A percentile compares a stretch with the other conserved stretches of the same genome.
Evolutionary conservation across 2,329 filamentous ascomycete species (phyloP).

Genomic region (Monilinia polystroma): DNA sequence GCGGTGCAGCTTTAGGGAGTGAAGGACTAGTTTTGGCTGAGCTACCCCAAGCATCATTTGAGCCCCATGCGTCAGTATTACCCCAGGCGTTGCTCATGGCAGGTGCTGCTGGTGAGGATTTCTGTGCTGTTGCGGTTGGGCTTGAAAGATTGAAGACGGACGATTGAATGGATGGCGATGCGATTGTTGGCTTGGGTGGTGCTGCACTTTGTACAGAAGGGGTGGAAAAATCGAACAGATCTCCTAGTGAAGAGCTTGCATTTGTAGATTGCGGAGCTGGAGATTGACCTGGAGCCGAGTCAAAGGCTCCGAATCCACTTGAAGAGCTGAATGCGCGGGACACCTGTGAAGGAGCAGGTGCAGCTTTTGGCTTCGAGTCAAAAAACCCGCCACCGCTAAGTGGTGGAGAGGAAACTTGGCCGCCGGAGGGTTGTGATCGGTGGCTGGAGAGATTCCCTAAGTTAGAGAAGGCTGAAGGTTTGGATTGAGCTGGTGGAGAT

Average conservation of each 20-base stretch:
- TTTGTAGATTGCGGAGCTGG: slow-evolving; percentile 38
- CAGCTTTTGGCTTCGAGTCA: slow-evolving; percentile 65
- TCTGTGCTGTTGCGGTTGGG: slow-evolving; percentile 47
- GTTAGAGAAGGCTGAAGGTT: slow-evolving; percentile 49
- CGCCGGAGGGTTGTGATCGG: slow-evolving; percentile 39
- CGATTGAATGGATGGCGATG: slow-evolving; percentile 43
- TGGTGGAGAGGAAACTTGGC: slow-evolving; percentile 49
- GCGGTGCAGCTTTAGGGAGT: slow-evolving; percentile 46
- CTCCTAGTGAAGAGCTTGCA: slow-evolving; percentile 61
- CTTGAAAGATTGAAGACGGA: slow-evolving; percentile 82
- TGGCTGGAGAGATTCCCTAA: slow-evolving; percentile 46
- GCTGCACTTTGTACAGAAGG: slow-evolving; percentile 46
- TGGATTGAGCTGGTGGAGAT: slow-evolving; percentile 46
- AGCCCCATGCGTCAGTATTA: slow-evolving; percentile 76
- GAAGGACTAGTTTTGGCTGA: slow-evolving; percentile 52
- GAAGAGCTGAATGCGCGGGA: slow-evolving; percentile 53
- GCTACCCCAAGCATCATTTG: slow-evolving; percentile 75
- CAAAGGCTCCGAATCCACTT: slow-evolving; percentile 63
- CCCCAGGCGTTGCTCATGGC: slow-evolving; percentile 42
- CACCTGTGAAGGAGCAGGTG: slow-evolving; percentile 45
- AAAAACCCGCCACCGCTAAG: slow-evolving; percentile 75
- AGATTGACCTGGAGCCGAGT: slow-evolving; percentile 47
- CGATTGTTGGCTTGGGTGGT: slow-evolving; percentile 42
- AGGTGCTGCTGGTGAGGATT: slow-evolving; percentile 43
- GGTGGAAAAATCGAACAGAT: slow-evolving; percentile 76